Base-by-base conservation (phyloP, 805 yeast genomes). In the Hanseniaspora jakobsenii region DNA sequence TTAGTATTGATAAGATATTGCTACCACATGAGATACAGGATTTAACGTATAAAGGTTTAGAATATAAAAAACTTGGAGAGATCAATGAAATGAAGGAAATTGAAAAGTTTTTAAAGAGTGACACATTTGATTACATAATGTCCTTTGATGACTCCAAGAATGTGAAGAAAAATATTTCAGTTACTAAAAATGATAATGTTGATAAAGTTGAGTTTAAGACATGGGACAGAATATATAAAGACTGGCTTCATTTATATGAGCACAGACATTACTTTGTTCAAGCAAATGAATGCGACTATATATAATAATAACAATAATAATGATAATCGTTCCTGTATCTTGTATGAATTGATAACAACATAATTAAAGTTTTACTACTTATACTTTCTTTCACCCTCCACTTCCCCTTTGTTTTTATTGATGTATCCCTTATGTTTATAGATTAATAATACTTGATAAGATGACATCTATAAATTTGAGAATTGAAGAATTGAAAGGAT, bases 1-100 rank as follows among this genome's bases (percentile, higher is more conserved):
- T 75, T 32, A 59, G 58, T 36, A 72, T 75, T 13, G 53, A 57
- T 14, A 66, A 67, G 47, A 52, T 48, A n/a, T 50, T 58, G 18
- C 30, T 61, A 9, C 66, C 66, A 1, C 66, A 63, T 47, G 28
- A 28, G 4, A 48, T 49, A 2, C 37, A 47, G 5, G 63, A 60
- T 44, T 30, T 59, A 12, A 51, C 50, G 19, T 60, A 59, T 36
- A 43, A 47, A 24, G 64, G 63, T 3, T 39, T 32, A 12, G 19
- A 18, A 9, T 31, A 38, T 9, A 22, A 38, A 6, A 12, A 27
- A 18, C 4, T 12, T n/a, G 32, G n/a, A n/a, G n/a, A n/a, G n/a
- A n/a, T n/a, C n/a, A n/a, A n/a, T n/a, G n/a, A n/a, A n/a, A n/a
- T n/a, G n/a, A n/a, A n/a, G n/a, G n/a, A n/a, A n/a, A 7, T 24